Evolutionary conservation across 768 basidiomycete species (phyloP), one percentile per base, ranked within the genome.

Genomic region (Coprinellus micaceus): DNA sequence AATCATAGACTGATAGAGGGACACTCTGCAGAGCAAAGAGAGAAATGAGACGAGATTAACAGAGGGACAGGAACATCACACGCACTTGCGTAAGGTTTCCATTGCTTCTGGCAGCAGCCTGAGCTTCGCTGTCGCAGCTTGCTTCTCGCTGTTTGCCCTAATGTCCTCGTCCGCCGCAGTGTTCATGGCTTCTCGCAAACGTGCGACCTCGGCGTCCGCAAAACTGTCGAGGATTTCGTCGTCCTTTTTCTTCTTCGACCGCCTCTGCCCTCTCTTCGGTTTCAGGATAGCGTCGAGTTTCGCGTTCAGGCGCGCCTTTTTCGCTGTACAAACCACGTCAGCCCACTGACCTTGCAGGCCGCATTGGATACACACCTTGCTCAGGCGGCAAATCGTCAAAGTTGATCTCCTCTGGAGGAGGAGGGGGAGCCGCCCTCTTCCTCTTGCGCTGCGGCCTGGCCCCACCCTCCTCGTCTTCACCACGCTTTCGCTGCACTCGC

Each of bases 131-230:
- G 84, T 82, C 11, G 94, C 97, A 0, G 95, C 94, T 11, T 84
- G 65, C 63, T 89, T 91, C 30, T 88, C 85, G 49, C 79, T 73
- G 69, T 96, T 96, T 5, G 91, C 80, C 50, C 84, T 81, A 36
- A 86, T 80, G 66, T 99, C 96, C 56, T 88, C 85, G 6, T 89
- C 86, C 2, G 90, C 94, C 2, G 95, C 96, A 11, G 75, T 74
- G 45, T 89, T 79, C 96, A 99, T 98, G 33, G 83, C 74, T 61
- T 93, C 89, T 26, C 91, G 82, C n/a, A 98, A 76, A n/a, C 87
- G 77, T 0, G 88, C 88, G 36, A 98, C 92, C 64, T 96, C 88
- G 57, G 91, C 91, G 64, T 98, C 95, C 36, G 93, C 91, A 61
- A 88, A 88, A 21, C 81, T 82, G 65, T 98, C 96, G 33, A 97